Evolutionary conservation across 2,329 filamentous ascomycete genomes (phyloP), one percentile per base, ranked within the genome.

Genomic region (Aspergillus sp.): DNA sequence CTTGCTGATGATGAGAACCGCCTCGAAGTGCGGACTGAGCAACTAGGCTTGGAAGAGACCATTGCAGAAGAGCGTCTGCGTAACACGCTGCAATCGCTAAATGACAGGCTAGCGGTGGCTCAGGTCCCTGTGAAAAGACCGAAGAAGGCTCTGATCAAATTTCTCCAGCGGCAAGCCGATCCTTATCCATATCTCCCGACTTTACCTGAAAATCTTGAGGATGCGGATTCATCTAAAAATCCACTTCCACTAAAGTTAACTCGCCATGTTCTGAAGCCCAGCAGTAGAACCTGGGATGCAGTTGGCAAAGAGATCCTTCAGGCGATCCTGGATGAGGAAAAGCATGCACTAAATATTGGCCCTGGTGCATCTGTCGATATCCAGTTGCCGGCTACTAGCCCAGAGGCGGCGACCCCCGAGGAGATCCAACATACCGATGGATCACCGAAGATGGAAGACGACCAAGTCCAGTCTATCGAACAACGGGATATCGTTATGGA

Each of bases 1-100:
- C 64, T 84, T 33, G 81, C 82, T 49, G 78, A 77, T 42, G 80
- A 83, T 51, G 79, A 81, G 32, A 79, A 81, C 48, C 72, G 74
- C 25, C 60, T 80, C 43, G 76, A 78, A 48, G 72, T 73, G 32
- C 68, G 77, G 22, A 62, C 80, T 22, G 75, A 76, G 38, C 70
- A 81, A n/a, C 73, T 81, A n/a, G 80, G 79, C 2, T 60, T 82
- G 17, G 77, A 81, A 46, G 76, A 80, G 55, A 71, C 71, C 4
- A 74, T 79, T 47, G 78, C 79, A 3, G 68, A 70, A 20, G 74
- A 78, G 50, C 72, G 77, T 44, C 63, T 82, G 32, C 68, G 71
- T 20, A 62, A 70, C 44, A 67, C 81, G 1, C 65, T 82, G 2
- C 58, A 61, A 19, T 68, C 72, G 22, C 61, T 84, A 3, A 67